A percentile compares a stretch with the other conserved stretches of the same genome.
phyloP scores from a whole-genome alignment of 257 asterid species.

The Jasminum sambac region DNA sequence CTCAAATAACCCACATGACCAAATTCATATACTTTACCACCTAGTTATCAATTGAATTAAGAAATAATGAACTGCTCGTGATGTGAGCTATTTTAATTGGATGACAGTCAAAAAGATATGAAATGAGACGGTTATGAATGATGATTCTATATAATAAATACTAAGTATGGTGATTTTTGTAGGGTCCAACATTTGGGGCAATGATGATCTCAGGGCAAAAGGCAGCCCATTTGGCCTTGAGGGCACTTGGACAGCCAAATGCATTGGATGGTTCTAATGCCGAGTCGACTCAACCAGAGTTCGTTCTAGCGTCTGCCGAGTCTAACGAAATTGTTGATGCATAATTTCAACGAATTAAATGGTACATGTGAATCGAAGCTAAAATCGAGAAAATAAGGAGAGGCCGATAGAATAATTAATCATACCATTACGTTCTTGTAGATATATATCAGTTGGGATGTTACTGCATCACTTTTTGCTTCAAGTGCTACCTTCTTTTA shows the following conservation, averaged over 20 bases:
- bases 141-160: not conserved
- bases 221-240: slow-evolving; percentile 89
- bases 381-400: not conserved
- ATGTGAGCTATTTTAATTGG: too few relatives aligned
- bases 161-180: slow-evolving; percentile 8
- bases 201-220: slow-evolving; percentile 93
- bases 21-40: too few relatives aligned
- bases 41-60: too few relatives aligned
- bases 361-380: not conserved
- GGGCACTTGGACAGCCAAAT: slow-evolving; percentile 68
- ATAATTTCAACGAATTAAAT: slow-evolving; percentile 22
- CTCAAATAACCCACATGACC: too few relatives aligned
- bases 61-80: too few relatives aligned
- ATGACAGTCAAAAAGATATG: too few relatives aligned
- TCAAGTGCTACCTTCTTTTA: not conserved
- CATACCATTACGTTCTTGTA: not conserved
- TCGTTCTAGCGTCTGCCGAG: slow-evolving; percentile 62
- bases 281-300: slow-evolving; percentile 38
- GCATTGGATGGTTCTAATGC: slow-evolving; percentile 50
- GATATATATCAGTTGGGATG: not conserved
- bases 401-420: not conserved
- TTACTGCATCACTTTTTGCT: not conserved
- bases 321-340: slow-evolving; percentile 55
- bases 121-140: too few relatives aligned
- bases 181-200: slow-evolving; percentile 95